Conservation (phyloP, 345 rosid genomes). For the Gossypium bickii region DNA sequence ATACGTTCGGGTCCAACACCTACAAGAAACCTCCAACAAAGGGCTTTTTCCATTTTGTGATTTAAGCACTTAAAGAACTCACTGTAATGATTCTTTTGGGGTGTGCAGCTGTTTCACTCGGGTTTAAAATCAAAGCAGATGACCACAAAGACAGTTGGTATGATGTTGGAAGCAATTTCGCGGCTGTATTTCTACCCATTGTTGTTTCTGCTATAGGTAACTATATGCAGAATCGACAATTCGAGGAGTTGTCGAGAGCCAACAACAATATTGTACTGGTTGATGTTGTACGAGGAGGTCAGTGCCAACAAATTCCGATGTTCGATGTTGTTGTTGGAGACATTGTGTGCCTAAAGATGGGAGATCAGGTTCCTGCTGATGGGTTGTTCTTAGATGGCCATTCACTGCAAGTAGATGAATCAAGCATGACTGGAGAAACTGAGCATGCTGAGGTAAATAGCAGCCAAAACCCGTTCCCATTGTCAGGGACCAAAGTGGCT, state of each 20-base stretch:
- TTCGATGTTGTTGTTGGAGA: slow-evolving; percentile 69
- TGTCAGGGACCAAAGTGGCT: slow-evolving; percentile 53
- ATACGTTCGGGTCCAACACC: too few species aligned
- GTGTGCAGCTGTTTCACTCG: slow-evolving; percentile 61
- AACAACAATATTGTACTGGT: slow-evolving; percentile 45
- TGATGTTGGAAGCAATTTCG: slow-evolving; percentile 63
- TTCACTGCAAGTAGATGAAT: slow-evolving; percentile 52
- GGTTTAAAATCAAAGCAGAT: slow-evolving; percentile 51
- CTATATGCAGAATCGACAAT: slow-evolving; percentile 46
- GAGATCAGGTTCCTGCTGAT: slow-evolving; percentile 70
- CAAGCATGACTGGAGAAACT: slow-evolving; percentile 67
- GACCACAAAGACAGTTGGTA: slow-evolving; percentile 66
- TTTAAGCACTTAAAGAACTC: slow-evolving; percentile 48
- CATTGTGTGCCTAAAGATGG: slow-evolving; percentile 47
- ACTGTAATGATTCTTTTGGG: slow-evolving; percentile 52
- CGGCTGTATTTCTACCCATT: slow-evolving; percentile 51
- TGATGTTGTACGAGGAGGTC: slow-evolving; percentile 44
- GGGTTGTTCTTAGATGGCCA: slow-evolving; percentile 52
- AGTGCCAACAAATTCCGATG: slow-evolving; percentile 40
- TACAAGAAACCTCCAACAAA: slow-evolving; percentile 18
- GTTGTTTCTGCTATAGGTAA: slow-evolving; percentile 51
- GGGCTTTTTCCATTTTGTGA: slow-evolving; percentile 36
- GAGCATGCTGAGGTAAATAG: slow-evolving; percentile 34
- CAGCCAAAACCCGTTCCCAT: slow-evolving; percentile 42
- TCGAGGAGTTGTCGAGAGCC: slow-evolving; percentile 44